These are phyloP conservation scores for Tarenaya hassleriana DNA, from an alignment of 345 rosid genomes.

Conservation along the genomic window DNA sequence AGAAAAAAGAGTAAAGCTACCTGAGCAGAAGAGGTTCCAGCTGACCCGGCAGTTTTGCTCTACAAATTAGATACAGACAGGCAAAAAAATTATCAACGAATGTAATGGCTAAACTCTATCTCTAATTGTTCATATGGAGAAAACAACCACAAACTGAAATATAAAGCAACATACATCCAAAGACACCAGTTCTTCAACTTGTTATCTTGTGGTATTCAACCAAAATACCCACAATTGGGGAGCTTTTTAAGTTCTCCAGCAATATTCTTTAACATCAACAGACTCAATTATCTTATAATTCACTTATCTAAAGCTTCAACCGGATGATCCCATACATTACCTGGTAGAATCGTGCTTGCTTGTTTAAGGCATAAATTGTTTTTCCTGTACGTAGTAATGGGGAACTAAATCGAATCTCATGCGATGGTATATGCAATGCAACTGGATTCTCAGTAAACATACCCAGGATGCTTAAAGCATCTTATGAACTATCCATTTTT, in stretches of 20 bases:
- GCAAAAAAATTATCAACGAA: conserved; percentile 17
- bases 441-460: not conserved
- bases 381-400: too few species aligned
- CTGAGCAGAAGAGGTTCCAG: conserved; percentile 56
- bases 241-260: not conserved
- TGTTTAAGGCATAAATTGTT: too few species aligned
- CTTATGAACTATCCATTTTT: not conserved
- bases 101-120: conserved; percentile 1
- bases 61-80: conserved; percentile 30
- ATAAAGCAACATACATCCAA: conserved; percentile 5
- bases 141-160: not conserved
- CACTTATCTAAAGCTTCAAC: conserved; percentile 2
- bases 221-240: not conserved
- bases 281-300: not conserved
- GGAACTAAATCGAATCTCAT: not conserved
- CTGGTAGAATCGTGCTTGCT: too few species aligned
- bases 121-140: not conserved
- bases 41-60: conserved; percentile 60
- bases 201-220: not conserved
- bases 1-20: conserved; percentile 27
- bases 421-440: not conserved
- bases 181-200: conserved; percentile 6
- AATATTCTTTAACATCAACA: not conserved
- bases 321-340: not conserved
- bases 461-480: not conserved